Evolutionary conservation across 257 asterid species (phyloP), one percentile per base, ranked within the genome.

Genomic region (Capsicum pubescens): DNA sequence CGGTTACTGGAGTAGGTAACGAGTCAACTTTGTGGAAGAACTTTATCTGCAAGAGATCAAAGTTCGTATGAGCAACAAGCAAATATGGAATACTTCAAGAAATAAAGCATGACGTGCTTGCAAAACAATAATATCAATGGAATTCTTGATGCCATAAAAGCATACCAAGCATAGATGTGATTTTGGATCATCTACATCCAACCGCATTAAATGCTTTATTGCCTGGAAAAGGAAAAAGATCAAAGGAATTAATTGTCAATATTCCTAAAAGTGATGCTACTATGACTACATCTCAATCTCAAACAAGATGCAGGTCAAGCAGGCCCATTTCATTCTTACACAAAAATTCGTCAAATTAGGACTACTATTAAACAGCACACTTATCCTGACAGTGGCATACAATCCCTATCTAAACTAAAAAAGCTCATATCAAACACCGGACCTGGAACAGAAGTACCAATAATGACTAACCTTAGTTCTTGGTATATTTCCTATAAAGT

Each of bases 141-240:
- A 77, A 32, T 14, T 4, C 9, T 54, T 54, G 26, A 52, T 32
- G 60, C 26, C 9, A 32, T 48, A 81, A 74, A 55, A n/a, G 64
- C 93, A 89, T 94, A 96, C 99, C 98, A 94, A 87, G 87, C 97
- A 92, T 67, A 97, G 88, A 90, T 94, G 98, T 36, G 94, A 89
- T 77, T 93, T 97, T 12, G 99, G 95, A 88, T 87, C 88, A 80
- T 91, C 91, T 35, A 93, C 91, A 90, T 92, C 95, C 91, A 96
- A 92, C 83, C 98, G 92, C 84, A 90, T 80, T 86, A 96, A 81
- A 90, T 96, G 94, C 91, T 92, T 96, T 82, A 94, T 81, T 55
- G 99, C 99, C 99, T 96, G 92, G 86, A 87, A 77, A 77, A 32
- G 44, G 44, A 35, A 9, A 77, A 14, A 26, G 64, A 77, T 26